Conservation (phyloP, 2,329 filamentous ascomycete genomes). For the Colletotrichum plurivorum region DNA sequence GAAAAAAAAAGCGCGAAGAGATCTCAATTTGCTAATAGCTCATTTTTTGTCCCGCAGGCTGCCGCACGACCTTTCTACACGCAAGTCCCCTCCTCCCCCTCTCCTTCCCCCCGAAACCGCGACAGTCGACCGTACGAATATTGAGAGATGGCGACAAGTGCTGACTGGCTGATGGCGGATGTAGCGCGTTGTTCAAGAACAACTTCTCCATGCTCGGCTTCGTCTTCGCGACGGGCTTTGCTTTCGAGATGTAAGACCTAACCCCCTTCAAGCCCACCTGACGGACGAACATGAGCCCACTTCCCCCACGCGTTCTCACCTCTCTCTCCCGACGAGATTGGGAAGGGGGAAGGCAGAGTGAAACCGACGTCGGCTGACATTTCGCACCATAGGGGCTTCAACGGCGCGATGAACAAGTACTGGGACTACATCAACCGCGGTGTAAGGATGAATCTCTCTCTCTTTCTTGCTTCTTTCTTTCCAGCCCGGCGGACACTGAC, state of each 20-base stretch:
- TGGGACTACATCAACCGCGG: conserved; percentile 95
- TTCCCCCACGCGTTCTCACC: not conserved
- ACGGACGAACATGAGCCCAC: no score
- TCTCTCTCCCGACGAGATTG: no score
- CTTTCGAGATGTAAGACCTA: conserved; percentile 86
- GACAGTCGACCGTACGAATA: not conserved
- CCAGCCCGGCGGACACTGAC: no score
- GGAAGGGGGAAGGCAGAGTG: not conserved
- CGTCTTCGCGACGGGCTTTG: conserved; percentile 91
- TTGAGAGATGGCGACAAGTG: not conserved
- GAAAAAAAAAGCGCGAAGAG: not conserved
- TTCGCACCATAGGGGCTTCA: conserved; percentile 76
- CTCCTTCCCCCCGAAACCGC: not conserved
- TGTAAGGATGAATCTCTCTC: conserved; percentile 71
- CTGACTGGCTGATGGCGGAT: conserved; percentile 25
- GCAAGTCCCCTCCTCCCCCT: conserved; percentile 49
- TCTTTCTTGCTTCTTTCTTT: not conserved
- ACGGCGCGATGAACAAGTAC: conserved; percentile 83
- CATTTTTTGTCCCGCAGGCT: conserved; percentile 49
- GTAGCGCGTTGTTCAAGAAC: conserved; percentile 85
- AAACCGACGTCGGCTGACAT: conserved; percentile 18
- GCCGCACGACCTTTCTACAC: conserved; percentile 54
- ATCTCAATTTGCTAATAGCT: conserved; percentile 52
- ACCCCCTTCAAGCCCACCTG: conserved; percentile 3
- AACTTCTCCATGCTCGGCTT: conserved; percentile 90